phyloP scores from a whole-genome alignment of 805 yeast species.

The Starmerella vitae region DNA sequence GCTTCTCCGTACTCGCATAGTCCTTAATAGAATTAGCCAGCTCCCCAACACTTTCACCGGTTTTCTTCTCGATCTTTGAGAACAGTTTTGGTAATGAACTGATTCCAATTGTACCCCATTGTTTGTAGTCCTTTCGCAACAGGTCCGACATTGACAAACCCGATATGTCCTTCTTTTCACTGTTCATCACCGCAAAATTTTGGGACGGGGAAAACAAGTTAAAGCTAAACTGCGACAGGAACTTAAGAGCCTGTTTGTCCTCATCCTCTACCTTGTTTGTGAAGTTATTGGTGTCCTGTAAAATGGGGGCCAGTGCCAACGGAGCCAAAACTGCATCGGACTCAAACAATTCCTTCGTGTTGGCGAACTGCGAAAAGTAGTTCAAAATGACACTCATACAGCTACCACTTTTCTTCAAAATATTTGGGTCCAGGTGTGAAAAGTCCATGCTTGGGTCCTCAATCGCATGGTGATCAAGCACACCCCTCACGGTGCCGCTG shows the following conservation, averaged over 20 bases:
- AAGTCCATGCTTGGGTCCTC: conserved; percentile 23
- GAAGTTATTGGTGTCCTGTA: conserved; percentile 65
- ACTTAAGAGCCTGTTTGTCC: conserved; percentile 30
- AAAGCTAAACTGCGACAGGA: conserved; percentile 4
- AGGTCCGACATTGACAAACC: conserved; percentile 51
- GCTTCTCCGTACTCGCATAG: conserved; percentile 26
- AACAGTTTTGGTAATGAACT: conserved; percentile 58
- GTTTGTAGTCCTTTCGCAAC: conserved; percentile 73
- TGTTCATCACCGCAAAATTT: conserved; percentile 5
- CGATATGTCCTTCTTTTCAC: conserved; percentile 47
- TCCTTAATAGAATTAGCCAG: conserved; percentile 24
- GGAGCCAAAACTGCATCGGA: conserved; percentile 30
- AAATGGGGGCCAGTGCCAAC: conserved; percentile 51
- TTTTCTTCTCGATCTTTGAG: conserved; percentile 33
- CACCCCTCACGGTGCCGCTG: conserved; percentile 36
- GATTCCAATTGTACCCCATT: conserved; percentile 58
- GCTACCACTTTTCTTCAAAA: conserved; percentile 55
- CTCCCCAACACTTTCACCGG: conserved; percentile 23
- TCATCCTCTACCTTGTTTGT: conserved; percentile 42
- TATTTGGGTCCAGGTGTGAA: conserved; percentile 42
- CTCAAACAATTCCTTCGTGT: conserved; percentile 2
- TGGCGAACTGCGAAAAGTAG: conserved; percentile 1
- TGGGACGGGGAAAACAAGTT: conserved; percentile 9
- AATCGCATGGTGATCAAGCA: conserved; percentile 68
- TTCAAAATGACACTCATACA: conserved; percentile 59